Evolutionary conservation across 2,329 filamentous ascomycete genomes (phyloP), one percentile per base, ranked within the genome.

Genomic region (Colletotrichum sp.): DNA sequence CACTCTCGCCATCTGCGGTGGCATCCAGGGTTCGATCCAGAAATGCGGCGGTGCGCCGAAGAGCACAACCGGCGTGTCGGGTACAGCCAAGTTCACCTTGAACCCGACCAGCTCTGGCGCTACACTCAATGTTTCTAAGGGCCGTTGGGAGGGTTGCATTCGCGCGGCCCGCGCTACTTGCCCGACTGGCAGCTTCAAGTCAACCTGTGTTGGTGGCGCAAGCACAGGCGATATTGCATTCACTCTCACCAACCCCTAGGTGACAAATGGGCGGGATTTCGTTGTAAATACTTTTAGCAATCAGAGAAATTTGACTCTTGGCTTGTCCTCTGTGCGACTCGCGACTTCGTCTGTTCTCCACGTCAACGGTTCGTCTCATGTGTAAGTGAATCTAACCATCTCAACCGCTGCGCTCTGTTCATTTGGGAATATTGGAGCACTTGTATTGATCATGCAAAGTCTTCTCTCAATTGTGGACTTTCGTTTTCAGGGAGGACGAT

Each of bases 81-180:
- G 88, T 3, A 89, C 85, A 8, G 89, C 88, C 8, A 81, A 85
- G 72, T 90, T 91, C 81, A 84, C 80, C 4, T 83, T 91, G 12
- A 84, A 82, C 18, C 84, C 87, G 1, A 83, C 84, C 10, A 82
- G 82, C 4, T 70, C 79, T 1, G 89, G 87, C 6, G 85, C 86
- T 24, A 88, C 86, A 8, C 90, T 91, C 81, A 88, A 88, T 81
- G 85, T 91, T 73, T 86, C 85, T 52, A 91, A 90, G 82, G 86
- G 85, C n/a, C 83, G 86, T 26, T 90, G 89, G 89, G 87, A 90
- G 80, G 84, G 85, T 62, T 91, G 90, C 79, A 85, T 91, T 66
- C 85, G 88, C 36, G 89, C 90, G 13, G 90, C 89, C 68, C 81
- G 87, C 69, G 86, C 87, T 73, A 85, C 86, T 39, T 90, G 89